Conservation (phyloP, 164 flowering plant genomes). For the Kalanchoe fedtschenkoi region DNA sequence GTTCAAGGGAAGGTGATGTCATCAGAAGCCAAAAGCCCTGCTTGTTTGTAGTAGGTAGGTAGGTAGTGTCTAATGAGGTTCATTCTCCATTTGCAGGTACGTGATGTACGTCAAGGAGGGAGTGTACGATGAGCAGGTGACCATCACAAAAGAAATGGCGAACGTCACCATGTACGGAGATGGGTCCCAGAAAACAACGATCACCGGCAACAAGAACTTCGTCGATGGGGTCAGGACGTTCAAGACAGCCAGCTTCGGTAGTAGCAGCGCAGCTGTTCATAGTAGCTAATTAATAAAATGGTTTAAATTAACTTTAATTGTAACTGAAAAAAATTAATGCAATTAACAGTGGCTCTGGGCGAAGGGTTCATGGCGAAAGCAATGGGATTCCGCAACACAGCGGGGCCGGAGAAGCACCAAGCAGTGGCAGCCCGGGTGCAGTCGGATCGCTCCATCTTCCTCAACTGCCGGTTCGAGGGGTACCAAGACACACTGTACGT, state of each 20-base stretch:
- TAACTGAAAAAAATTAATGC: not conserved
- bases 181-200: constrained; percentile 59
- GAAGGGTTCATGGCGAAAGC: constrained; percentile 22
- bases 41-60: not conserved
- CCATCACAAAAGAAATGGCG: constrained; percentile 40
- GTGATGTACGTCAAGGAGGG: constrained; percentile 59
- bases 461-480: constrained; percentile 32
- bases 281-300: not conserved
- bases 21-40: constrained; percentile 4
- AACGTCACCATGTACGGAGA: constrained; percentile 74
- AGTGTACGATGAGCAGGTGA: constrained; percentile 51
- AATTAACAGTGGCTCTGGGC: constrained; percentile 21
- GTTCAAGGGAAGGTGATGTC: constrained; percentile 34
- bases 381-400: constrained; percentile 36
- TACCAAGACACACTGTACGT: constrained; percentile 31
- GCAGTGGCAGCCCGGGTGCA: constrained; percentile 47
- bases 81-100: constrained; percentile 23
- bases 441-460: constrained; percentile 26
- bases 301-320: not conserved
- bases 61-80: not conserved
- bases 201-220: constrained; percentile 58
- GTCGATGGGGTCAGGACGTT: constrained; percentile 56
- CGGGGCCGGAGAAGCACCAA: constrained; percentile 38
- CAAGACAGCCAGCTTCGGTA: constrained; percentile 61
- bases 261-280: not conserved